Evolutionary conservation across 2,329 filamentous ascomycete species (phyloP).

Genomic region (Sclerotinia spermophila): DNA sequence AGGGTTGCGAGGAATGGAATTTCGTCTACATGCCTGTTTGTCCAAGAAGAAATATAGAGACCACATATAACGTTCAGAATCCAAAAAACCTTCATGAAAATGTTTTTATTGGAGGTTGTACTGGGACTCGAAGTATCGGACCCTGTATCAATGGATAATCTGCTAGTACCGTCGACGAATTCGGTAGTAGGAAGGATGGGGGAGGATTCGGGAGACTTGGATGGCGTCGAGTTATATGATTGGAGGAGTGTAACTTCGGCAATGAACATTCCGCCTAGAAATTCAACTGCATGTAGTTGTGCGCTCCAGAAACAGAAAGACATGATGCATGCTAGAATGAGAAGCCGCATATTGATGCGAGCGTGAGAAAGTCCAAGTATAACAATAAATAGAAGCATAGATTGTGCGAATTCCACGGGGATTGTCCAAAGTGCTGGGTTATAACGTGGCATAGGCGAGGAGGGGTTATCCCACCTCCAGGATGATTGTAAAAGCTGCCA

Average conservation of each 20-base stretch:
- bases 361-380: conserved; percentile 32
- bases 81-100: conserved; percentile 30
- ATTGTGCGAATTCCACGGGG: conserved; percentile 36
- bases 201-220: conserved; percentile 6
- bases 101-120: conserved; percentile 10
- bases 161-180: conserved; percentile 26
- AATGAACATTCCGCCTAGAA: conserved; percentile 45
- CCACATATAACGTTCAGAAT: conserved; percentile 29
- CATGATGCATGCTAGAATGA: conserved; percentile 28
- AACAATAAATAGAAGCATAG: conserved; percentile 33
- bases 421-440: conserved; percentile 37
- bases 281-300: conserved; percentile 39
- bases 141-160: conserved; percentile 17
- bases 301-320: conserved; percentile 32
- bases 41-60: conserved; percentile 35
- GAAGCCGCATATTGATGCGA: conserved; percentile 27
- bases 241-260: conserved; percentile 45
- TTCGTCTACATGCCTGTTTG: conserved; percentile 30
- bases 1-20: conserved; percentile 28
- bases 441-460: conserved; percentile 26
- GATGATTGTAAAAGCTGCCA: conserved; percentile 33
- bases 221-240: conserved; percentile 19
- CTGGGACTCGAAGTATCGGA: conserved; percentile 11
- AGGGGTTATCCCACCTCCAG: conserved; percentile 28
- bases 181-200: conserved; percentile 23